phyloP scores from a whole-genome alignment of 148 eudicot species.

The Cornus florida region DNA sequence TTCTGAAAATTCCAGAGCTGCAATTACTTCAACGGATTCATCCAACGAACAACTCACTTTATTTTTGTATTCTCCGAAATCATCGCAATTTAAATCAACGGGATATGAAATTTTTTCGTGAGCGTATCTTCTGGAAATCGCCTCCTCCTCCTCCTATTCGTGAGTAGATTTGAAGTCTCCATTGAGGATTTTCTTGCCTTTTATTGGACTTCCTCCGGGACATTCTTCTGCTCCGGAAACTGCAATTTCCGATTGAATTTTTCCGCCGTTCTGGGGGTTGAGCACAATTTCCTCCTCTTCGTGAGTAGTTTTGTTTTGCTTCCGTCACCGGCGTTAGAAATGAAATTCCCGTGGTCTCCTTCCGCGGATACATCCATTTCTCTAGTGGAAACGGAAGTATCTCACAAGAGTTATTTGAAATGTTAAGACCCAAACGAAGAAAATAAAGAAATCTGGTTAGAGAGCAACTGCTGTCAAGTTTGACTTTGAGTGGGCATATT shows the following conservation, averaged over 20 bases:
- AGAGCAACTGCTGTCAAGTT: too few species aligned
- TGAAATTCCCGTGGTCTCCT: slow-evolving; percentile 4
- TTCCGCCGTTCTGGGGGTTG: not conserved
- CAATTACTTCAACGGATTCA: not conserved
- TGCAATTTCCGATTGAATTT: not conserved
- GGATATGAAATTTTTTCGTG: slow-evolving; percentile 5
- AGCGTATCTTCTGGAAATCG: not conserved
- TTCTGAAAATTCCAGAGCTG: slow-evolving; percentile 2
- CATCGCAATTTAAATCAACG: too few species aligned
- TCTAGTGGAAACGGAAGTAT: too few species aligned
- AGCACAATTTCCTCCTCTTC: not conserved
- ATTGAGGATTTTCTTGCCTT: not conserved
- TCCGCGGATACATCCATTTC: too few species aligned
- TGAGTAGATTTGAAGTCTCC: not conserved
- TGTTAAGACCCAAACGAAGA: too few species aligned
- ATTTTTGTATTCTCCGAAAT: too few species aligned
- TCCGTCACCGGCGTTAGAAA: not conserved
- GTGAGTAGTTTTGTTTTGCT: too few species aligned
- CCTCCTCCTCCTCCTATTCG: not conserved
- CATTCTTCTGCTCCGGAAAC: not conserved
- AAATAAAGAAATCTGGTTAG: too few species aligned
- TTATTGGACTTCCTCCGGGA: not conserved
- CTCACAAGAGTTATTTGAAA: too few species aligned
- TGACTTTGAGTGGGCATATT: too few species aligned
- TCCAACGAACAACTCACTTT: too few species aligned